Base-by-base conservation (phyloP, 768 basidiomycete genomes). In the Collybia sp. region DNA sequence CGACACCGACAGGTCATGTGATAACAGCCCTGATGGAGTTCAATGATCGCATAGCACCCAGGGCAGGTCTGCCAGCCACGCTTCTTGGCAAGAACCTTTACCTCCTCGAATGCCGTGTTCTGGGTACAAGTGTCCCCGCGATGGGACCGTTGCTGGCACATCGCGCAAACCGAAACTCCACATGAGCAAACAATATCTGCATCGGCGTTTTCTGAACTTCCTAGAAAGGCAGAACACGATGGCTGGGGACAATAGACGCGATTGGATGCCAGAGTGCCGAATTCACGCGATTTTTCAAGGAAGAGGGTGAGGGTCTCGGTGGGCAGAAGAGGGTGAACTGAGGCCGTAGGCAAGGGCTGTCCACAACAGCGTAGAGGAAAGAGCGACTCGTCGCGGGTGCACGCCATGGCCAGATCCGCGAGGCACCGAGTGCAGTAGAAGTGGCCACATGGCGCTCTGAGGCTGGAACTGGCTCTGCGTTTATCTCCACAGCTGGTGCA, bases 41-140 rank as follows among this genome's bases (percentile, higher is more conserved):
- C 83, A 33, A 85, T 70, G 40, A 85, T 67, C 12, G 69, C 63
- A 5, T 67, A 53, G 53, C 83, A 85, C 3, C 69, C 69, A 0
- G 82, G 82, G 54, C 83, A 85, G 0, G 79, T 83, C 53, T 83
- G 79, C 82, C 80, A 85, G 10, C 65, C 63, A 40, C 73, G 48
- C 30, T 65, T 50, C 1, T 54, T 54, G 0, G 80, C 81, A 2
- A 82, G 68, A 2, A 64, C 69, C 15, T 59, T 66, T 4, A 83
- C 58, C 38, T 69, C 69, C 3, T 71, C 53, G 2, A 69, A 63
- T 0, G 68, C 68, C 1, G 59, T 58, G 52, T 76, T 76, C 17
- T 71, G 73, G 1, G 49, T 50, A 40, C 82, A 83, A 2, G 52
- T 52, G 34, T 65, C 54, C 5, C 54, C 54, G 0, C 59, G 58